phyloP scores from a whole-genome alignment of 2,329 filamentous ascomycete genomes.

The Amphichorda felina region DNA sequence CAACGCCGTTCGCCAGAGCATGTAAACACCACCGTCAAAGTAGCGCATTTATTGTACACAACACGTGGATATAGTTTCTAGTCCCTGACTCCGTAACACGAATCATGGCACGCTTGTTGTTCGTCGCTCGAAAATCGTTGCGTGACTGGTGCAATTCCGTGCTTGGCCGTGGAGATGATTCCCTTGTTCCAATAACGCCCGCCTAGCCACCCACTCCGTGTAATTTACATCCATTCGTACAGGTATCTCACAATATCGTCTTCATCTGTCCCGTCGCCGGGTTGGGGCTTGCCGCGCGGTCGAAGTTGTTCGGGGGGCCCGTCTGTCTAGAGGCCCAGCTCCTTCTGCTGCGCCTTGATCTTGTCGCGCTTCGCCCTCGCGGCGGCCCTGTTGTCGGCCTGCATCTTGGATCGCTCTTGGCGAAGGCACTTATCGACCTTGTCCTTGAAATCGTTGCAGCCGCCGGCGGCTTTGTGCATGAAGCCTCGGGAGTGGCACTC shows the following conservation, averaged over 20 bases:
- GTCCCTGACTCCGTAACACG: too few relatives aligned
- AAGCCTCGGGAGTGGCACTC: slow-evolving; percentile 92
- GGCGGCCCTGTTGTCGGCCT: slow-evolving; percentile 59
- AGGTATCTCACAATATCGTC: neutral
- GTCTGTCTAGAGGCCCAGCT: slow-evolving; percentile 23
- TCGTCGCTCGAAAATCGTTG: too few relatives aligned
- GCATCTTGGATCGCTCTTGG: slow-evolving; percentile 66
- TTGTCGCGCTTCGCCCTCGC: slow-evolving; percentile 57
- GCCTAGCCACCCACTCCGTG: too few relatives aligned
- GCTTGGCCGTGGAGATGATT: too few relatives aligned
- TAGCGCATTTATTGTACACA: neutral
- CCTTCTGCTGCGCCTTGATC: slow-evolving; percentile 61
- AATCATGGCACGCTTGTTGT: too few relatives aligned
- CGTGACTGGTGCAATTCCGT: too few relatives aligned
- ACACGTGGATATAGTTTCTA: too few relatives aligned
- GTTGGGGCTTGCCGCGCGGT: neutral
- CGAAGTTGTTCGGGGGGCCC: too few relatives aligned
- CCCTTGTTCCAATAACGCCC: too few relatives aligned
- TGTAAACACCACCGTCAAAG: slow-evolving; percentile 12
- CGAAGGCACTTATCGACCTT: slow-evolving; percentile 78
- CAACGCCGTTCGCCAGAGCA: slow-evolving; percentile 41
- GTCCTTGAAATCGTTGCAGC: slow-evolving; percentile 79
- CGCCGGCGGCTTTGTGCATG: slow-evolving; percentile 79
- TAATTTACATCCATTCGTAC: too few relatives aligned
- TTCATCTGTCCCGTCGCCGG: neutral